Base-by-base conservation (phyloP, 2,329 filamentous ascomycete species). In the Cryphonectria nitschkei region DNA sequence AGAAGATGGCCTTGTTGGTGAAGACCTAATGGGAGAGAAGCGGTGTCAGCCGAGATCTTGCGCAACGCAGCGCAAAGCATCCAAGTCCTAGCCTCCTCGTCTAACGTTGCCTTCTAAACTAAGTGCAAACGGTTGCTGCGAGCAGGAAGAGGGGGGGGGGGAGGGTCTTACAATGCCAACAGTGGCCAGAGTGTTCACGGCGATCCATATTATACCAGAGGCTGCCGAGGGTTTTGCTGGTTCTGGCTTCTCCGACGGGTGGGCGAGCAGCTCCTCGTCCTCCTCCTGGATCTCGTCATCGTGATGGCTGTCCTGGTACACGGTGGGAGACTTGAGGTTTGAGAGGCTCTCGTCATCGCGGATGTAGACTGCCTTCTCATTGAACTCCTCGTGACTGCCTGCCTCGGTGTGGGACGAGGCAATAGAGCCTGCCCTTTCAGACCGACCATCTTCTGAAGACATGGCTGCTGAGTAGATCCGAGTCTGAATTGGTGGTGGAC, bases 1-100 rank as follows among this genome's bases (percentile, higher is more conserved):
- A 87, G 81, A 92, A 92, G 78, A 92, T 90, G 73, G 86, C 86
- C 79, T 92, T 92, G 81, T 92, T 92, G 58, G 88, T 89, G 77
- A 92, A 92, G 76, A 92, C 88, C 88, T 90, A 69, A 41, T 4
- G 26, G 19, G 5, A 4, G 58, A 4, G 41, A 14, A 16, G 26
- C 43, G 43, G 61, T 16, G 68, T 72, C 6, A 72, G 71, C 39
- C n/a, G 5, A 54, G 29, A n/a, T 34, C 29, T 43, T 43, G 4
- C 43, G 14, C 52, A 39, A 34, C 13, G 46, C 46, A n/a, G 22
- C 43, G 16, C 43, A 46, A 46, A 16, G 19, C 19, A 46, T 5
- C 43, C 43, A 22, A 46, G 16, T 34, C 2, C 5, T 32, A 26
- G n/a, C 6, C 9, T 16, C 13, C 34, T 46, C 19, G 58, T 37